phyloP scores from a whole-genome alignment of 139 green algal species.

The Closterium sp. region DNA sequence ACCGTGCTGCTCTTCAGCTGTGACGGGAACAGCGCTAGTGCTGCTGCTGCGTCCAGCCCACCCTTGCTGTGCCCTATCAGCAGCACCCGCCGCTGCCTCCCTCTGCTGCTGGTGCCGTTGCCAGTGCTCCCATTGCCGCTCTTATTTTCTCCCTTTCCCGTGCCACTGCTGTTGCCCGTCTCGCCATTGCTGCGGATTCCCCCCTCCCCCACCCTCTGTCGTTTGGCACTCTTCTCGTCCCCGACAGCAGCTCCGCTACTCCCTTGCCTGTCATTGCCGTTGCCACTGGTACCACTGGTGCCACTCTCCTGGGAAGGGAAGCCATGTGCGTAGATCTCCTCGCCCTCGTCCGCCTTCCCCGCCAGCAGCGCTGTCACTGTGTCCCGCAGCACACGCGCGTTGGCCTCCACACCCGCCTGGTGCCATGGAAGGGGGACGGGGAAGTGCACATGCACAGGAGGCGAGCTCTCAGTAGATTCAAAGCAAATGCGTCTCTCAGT shows the following conservation, averaged over 20 bases:
- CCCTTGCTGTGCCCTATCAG: constrained; percentile 55
- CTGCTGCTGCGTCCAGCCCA: constrained; percentile 44
- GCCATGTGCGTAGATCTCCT: constrained; percentile 1
- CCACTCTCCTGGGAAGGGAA: background rate
- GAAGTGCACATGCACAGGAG: too few relatives aligned
- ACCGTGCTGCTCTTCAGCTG: constrained; percentile 19
- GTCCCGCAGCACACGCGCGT: background rate
- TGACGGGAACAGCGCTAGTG: constrained; percentile 28
- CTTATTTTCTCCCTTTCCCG: too few relatives aligned
- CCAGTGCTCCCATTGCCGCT: background rate
- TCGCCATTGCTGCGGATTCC: background rate
- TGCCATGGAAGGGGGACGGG: background rate
- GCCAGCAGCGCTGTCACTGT: background rate
- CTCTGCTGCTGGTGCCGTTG: background rate
- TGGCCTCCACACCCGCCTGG: background rate
- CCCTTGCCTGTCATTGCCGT: background rate
- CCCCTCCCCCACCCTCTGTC: background rate
- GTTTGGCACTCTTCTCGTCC: background rate
- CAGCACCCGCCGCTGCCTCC: constrained; percentile 15
- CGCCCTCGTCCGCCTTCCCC: background rate
- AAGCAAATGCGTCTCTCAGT: too few relatives aligned
- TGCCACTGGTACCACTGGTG: background rate
- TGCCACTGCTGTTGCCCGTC: background rate
- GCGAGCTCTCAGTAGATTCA: too few relatives aligned
- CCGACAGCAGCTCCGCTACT: background rate